Evolutionary conservation across 352 stramenopile genomes (phyloP).

Genomic region (Pythium aristosporum): DNA sequence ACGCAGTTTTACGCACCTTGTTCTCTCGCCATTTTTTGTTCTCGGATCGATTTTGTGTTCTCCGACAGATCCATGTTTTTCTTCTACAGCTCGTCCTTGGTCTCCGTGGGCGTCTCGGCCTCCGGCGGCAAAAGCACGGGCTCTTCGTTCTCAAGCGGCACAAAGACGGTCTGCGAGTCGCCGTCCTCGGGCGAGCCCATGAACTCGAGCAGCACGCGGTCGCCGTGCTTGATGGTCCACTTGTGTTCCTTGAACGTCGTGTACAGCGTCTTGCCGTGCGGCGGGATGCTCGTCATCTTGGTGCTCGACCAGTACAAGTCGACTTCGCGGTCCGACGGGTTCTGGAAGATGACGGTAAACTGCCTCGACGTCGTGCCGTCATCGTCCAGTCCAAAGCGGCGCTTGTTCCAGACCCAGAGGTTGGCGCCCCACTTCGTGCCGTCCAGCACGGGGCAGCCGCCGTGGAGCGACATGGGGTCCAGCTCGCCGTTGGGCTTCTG

Average conservation of each 20-base stretch:
- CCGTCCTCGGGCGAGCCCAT: constrained; percentile 45
- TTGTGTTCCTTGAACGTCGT: constrained; percentile 65
- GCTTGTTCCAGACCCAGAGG: constrained; percentile 97
- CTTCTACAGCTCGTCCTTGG: constrained; percentile 14
- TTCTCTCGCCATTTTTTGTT: background rate
- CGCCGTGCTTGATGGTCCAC: constrained; percentile 63
- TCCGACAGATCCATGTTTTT: constrained; percentile 9
- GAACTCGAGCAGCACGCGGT: constrained; percentile 55
- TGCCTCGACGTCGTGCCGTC: constrained; percentile 29
- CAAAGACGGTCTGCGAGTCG: constrained; percentile 44
- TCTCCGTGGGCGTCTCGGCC: constrained; percentile 27
- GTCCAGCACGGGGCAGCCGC: constrained; percentile 94
- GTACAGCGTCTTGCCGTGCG: constrained; percentile 47
- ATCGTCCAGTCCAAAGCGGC: constrained; percentile 60
- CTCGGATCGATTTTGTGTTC: background rate
- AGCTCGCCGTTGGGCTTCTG: constrained; percentile 93
- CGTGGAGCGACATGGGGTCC: constrained; percentile 88
- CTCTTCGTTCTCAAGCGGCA: constrained; percentile 34
- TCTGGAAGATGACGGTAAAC: constrained; percentile 67
- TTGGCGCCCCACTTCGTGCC: constrained; percentile 97
- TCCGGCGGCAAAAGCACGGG: constrained; percentile 6
- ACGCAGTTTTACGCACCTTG: background rate
- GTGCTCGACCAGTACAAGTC: constrained; percentile 68
- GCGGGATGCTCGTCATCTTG: constrained; percentile 62
- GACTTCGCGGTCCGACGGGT: constrained; percentile 52